Conservation (phyloP, 176 grass and related monocot species). For the Avena atlantica region DNA sequence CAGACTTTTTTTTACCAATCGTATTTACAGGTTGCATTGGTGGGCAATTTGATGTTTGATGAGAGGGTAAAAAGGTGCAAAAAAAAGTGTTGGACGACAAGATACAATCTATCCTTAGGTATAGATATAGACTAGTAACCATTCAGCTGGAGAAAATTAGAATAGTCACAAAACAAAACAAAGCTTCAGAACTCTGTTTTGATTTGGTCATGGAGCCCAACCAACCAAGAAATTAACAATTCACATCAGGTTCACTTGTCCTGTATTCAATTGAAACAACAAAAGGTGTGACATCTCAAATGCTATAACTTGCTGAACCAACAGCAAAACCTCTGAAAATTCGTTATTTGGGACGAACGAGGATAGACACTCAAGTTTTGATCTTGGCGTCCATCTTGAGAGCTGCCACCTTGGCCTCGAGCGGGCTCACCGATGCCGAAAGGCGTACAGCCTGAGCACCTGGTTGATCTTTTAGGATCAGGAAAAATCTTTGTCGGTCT, state of each 20-base stretch:
- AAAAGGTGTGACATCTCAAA: conserved; percentile 11
- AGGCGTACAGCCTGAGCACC: conserved; percentile 68
- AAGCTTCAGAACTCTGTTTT: background rate
- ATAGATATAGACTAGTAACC: too few relatives aligned
- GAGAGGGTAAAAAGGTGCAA: too few relatives aligned
- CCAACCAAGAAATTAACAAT: background rate
- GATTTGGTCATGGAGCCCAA: background rate
- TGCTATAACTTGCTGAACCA: background rate
- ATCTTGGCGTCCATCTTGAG: conserved; percentile 57
- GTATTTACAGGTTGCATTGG: too few relatives aligned
- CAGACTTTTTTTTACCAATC: too few relatives aligned
- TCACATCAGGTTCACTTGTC: background rate
- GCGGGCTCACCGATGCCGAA: conserved; percentile 51
- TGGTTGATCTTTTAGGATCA: conserved; percentile 39
- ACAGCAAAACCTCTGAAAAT: background rate
- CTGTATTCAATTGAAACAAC: conserved; percentile 1
- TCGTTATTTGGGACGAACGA: background rate
- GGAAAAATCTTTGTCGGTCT: too few relatives aligned
- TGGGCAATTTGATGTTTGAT: too few relatives aligned
- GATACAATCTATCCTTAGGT: too few relatives aligned
- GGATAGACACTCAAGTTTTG: background rate
- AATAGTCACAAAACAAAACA: too few relatives aligned
- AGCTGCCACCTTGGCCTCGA: conserved; percentile 47
- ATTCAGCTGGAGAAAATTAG: too few relatives aligned
- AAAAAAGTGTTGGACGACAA: too few relatives aligned